phyloP scores from a whole-genome alignment of 106 monocot species.

The Gastrodia elata region DNA sequence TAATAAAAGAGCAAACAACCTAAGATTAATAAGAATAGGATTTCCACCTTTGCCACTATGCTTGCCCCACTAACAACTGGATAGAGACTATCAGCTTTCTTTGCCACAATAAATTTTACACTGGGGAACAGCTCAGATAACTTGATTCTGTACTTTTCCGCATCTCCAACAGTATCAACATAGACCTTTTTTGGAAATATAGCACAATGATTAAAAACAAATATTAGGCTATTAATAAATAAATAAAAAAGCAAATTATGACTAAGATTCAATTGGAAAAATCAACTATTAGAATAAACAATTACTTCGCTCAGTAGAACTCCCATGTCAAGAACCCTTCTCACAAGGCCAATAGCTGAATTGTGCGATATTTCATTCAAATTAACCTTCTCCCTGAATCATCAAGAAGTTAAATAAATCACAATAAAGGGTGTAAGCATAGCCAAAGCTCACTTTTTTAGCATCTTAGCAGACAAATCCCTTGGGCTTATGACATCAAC shows the following conservation, averaged over 20 bases:
- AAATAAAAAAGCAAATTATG: background rate
- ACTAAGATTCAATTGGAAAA: background rate
- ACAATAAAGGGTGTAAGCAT: background rate
- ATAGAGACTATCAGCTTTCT: constrained; percentile 94
- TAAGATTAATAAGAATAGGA: background rate
- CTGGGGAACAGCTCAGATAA: constrained; percentile 73
- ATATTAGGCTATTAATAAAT: background rate
- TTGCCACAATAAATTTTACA: constrained; percentile 82
- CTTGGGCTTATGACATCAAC: constrained; percentile 92
- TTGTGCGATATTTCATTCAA: constrained; percentile 97
- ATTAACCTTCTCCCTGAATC: constrained; percentile 71
- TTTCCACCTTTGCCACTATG: constrained; percentile 87
- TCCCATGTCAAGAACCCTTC: constrained; percentile 70
- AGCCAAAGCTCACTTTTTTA: constrained; percentile 45
- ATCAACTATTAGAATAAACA: background rate
- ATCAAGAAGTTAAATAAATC: constrained; percentile 6
- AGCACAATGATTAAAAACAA: background rate
- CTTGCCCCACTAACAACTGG: constrained; percentile 98
- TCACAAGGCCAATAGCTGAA: constrained; percentile 92
- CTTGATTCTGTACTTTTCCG: constrained; percentile 80
- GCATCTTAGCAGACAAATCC: constrained; percentile 90
- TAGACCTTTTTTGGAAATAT: constrained; percentile 49
- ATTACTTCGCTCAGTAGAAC: constrained; percentile 81
- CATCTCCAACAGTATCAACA: constrained; percentile 96
- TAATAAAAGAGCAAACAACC: background rate